Percentiles rank a stretch among this genome's conserved stretches.
Conservation (phyloP, 148 eudicot species). For the Gaultheria prostrata region DNA sequence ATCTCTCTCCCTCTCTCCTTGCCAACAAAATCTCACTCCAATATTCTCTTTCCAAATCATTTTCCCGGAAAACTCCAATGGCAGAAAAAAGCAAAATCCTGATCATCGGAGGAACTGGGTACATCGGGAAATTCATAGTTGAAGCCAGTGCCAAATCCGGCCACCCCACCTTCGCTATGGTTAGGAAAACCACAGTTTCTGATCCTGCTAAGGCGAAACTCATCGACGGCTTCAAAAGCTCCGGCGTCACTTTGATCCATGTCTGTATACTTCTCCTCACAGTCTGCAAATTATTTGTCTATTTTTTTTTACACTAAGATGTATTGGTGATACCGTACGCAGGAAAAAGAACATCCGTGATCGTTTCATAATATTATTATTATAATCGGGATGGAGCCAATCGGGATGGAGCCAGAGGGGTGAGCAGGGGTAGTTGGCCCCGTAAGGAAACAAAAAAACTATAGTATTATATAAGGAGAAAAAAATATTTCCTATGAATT, state of each 20-base stretch:
- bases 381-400: neutral
- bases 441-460: neutral
- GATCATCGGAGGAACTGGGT: constrained; percentile 60
- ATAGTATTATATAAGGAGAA: neutral
- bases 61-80: constrained; percentile 21
- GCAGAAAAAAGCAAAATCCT: constrained; percentile 49
- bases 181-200: constrained; percentile 35
- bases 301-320: neutral
- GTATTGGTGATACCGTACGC: neutral
- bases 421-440: no score
- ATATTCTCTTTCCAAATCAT: no score
- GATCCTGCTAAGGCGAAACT: constrained; percentile 34
- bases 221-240: constrained; percentile 36
- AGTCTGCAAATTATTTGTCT: neutral
- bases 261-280: constrained; percentile 22
- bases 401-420: no score
- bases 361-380: neutral
- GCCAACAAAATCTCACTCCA: neutral
- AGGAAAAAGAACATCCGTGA: neutral
- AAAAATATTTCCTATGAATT: no score
- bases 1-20: no score
- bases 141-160: constrained; percentile 50
- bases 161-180: constrained; percentile 48
- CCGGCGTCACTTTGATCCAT: constrained; percentile 38
- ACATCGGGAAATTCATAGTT: constrained; percentile 56